Conservation (phyloP, 768 basidiomycete species). For the Holtermanniella nyarrowii region DNA sequence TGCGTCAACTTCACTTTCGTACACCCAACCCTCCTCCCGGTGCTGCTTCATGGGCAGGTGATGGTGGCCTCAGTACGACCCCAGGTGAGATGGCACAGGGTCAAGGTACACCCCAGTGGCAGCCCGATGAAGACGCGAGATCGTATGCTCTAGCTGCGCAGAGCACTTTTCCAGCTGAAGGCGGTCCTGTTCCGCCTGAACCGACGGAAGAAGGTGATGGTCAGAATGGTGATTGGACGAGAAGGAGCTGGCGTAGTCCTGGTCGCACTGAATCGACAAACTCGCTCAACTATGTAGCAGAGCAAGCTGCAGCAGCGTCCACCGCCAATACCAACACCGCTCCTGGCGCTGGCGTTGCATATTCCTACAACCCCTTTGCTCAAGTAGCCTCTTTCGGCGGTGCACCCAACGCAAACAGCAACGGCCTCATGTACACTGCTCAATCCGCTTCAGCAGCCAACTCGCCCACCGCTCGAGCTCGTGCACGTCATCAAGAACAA, state of each 20-base stretch:
- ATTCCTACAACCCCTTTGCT: neutral
- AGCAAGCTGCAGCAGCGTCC: too few species aligned
- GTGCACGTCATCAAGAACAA: conserved; percentile 1
- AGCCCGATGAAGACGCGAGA: neutral
- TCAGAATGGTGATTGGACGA: neutral
- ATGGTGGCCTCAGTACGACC: too few species aligned
- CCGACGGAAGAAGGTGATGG: neutral
- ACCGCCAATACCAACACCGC: neutral
- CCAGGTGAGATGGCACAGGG: neutral
- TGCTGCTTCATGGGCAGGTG: too few species aligned
- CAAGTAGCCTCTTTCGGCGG: neutral
- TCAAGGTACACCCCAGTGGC: neutral
- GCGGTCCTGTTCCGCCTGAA: neutral
- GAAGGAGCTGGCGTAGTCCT: neutral
- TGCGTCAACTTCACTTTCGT: neutral
- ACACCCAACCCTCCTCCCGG: neutral
- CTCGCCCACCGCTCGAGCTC: neutral
- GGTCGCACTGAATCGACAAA: neutral
- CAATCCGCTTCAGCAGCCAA: neutral
- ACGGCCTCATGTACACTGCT: neutral
- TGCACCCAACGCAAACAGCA: neutral
- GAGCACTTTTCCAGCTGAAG: neutral
- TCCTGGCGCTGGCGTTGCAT: too few species aligned
- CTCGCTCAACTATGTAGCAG: neutral
- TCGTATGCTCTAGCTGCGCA: neutral